These are phyloP conservation scores for Lithocarpus polystachyus DNA, from an alignment of 306 rosid species.

Conservation along the genomic window DNA sequence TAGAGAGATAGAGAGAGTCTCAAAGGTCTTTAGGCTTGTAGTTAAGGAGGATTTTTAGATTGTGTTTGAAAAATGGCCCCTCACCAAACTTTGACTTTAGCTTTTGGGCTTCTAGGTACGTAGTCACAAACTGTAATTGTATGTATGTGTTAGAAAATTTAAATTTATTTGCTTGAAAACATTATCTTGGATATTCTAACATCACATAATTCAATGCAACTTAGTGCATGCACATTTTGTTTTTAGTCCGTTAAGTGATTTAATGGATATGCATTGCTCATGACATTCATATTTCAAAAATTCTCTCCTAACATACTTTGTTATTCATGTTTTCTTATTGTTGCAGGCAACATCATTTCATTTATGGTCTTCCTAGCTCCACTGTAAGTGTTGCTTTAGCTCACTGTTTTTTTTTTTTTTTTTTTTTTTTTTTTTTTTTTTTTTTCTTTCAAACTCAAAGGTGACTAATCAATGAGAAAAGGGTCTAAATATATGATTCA, in stretches of 20 bases:
- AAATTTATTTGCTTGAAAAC: neutral
- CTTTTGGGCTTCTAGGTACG: slow-evolving; percentile 82
- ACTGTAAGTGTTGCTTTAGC: slow-evolving; percentile 45
- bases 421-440: neutral
- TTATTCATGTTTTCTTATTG: slow-evolving; percentile 6
- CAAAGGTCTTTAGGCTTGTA: neutral
- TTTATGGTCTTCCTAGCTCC: slow-evolving; percentile 88
- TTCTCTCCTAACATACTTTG: neutral
- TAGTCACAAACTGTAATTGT: neutral
- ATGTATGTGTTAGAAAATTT: neutral
- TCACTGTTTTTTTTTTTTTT: neutral
- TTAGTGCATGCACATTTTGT: neutral
- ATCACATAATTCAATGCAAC: neutral
- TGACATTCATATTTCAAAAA: neutral
- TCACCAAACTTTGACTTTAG: slow-evolving; percentile 41
- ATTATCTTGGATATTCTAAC: no score
- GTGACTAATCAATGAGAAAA: neutral
- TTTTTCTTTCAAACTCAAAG: neutral
- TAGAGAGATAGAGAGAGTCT: slow-evolving; percentile 3
- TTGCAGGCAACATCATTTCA: slow-evolving; percentile 76
- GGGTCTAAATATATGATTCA: neutral
- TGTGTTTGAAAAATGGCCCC: slow-evolving; percentile 42
- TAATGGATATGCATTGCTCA: neutral
- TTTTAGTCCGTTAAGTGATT: neutral
- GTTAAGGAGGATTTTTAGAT: neutral